Percentiles rank a stretch among this genome's conserved stretches.
Evolutionary conservation across 305 asterid genomes (phyloP).

Genomic region (Ilex paraguariensis): DNA sequence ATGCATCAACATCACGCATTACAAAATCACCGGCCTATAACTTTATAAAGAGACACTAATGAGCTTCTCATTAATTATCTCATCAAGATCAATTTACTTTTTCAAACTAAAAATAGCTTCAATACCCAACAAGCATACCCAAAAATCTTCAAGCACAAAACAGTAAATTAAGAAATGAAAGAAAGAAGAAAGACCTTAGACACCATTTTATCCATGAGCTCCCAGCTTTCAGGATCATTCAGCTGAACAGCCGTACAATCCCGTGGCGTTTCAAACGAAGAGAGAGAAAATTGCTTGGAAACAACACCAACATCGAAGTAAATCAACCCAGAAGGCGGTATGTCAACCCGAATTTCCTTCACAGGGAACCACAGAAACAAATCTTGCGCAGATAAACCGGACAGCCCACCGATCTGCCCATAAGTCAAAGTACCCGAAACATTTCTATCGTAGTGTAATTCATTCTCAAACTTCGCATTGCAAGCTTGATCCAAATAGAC

Average conservation of each 20-base stretch:
- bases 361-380: slow-evolving; percentile 6
- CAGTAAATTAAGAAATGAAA: too few species aligned
- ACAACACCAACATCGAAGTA: slow-evolving; percentile 8
- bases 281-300: slow-evolving; percentile 2
- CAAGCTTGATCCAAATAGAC: slow-evolving; percentile 6
- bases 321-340: slow-evolving; percentile 6
- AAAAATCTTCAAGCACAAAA: too few species aligned
- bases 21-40: too few species aligned
- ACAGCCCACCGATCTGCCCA: not conserved
- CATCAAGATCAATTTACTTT: too few species aligned
- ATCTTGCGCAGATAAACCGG: slow-evolving; percentile 4
- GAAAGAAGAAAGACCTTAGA: not conserved
- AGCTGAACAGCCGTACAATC: slow-evolving; percentile 1
- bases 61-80: too few species aligned
- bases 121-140: too few species aligned
- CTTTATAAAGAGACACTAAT: too few species aligned
- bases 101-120: too few species aligned
- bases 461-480: slow-evolving; percentile 5
- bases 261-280: slow-evolving; percentile 1
- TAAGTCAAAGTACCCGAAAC: slow-evolving; percentile 1
- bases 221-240: not conserved
- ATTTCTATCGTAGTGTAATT: slow-evolving; percentile 6
- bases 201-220: not conserved
- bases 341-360: slow-evolving; percentile 5
- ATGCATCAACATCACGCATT: too few species aligned